These are phyloP conservation scores for Lentinus brumalis DNA, from an alignment of 768 basidiomycete species.

Conservation along the genomic window DNA sequence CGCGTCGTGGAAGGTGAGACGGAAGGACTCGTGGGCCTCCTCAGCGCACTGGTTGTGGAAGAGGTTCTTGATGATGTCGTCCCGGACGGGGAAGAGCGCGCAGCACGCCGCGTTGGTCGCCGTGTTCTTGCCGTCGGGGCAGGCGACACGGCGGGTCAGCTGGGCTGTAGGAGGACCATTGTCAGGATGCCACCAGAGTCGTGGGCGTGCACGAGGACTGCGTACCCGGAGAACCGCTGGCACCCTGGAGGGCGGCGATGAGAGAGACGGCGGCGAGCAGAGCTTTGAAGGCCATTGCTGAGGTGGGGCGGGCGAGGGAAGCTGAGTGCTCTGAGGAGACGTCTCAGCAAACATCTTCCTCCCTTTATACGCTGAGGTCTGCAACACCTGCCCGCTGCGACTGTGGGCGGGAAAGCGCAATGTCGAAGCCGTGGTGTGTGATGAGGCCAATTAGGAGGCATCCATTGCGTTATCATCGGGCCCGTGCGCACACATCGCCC, in stretches of 20 bases:
- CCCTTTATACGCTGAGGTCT: no score
- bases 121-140: conserved; percentile 5
- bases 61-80: conserved; percentile 32
- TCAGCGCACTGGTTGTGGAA: conserved; percentile 38
- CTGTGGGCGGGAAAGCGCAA: no score
- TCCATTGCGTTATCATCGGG: no score
- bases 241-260: conserved; percentile 13
- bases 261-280: conserved; percentile 15
- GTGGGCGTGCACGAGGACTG: no score
- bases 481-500: no score
- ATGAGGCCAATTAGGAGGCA: no score
- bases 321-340: no score
- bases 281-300: conserved; percentile 25
- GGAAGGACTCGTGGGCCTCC: conserved; percentile 30
- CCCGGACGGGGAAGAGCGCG: conserved; percentile 4
- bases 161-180: neutral
- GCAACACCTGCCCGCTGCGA: no score
- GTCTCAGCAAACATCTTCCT: no score
- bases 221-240: neutral
- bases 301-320: no score
- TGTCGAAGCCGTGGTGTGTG: no score
- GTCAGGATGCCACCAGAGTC: no score
- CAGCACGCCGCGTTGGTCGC: conserved; percentile 4
- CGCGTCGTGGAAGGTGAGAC: conserved; percentile 26
- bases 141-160: conserved; percentile 16